Conservation (phyloP, 1,284 basidiomycete genomes). For the Rhodotorula sp. region DNA sequence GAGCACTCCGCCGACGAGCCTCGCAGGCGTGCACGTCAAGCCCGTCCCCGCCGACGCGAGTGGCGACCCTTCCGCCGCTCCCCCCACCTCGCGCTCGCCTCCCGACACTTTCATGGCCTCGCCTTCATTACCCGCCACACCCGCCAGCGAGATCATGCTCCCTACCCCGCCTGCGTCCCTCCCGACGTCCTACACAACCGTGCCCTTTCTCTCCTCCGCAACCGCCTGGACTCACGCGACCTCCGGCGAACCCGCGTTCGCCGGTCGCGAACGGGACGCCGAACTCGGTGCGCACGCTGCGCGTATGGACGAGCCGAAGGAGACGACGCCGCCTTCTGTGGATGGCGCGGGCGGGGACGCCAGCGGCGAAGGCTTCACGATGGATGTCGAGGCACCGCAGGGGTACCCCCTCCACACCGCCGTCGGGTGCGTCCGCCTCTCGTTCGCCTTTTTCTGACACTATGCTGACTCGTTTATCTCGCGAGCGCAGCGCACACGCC, state of each 20-base stretch:
- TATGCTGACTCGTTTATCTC: neutral
- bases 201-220: no score
- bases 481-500: neutral
- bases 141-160: neutral
- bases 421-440: neutral
- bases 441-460: no score
- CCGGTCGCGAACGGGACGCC: neutral
- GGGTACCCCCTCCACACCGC: no score
- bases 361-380: no score
- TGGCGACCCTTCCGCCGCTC: neutral
- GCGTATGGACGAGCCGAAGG: neutral
- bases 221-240: neutral
- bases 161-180: constrained; percentile 4
- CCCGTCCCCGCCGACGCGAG: neutral
- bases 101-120: neutral
- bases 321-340: neutral
- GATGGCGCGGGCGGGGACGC: neutral
- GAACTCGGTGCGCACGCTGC: neutral
- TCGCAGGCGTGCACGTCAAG: neutral
- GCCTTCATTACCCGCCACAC: neutral
- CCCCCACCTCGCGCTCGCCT: neutral
- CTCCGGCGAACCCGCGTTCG: neutral
- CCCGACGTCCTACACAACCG: neutral
- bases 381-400: neutral
- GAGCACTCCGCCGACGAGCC: neutral